Base-by-base conservation (phyloP, 2,329 filamentous ascomycete genomes). In the Lizonia empirigonia region DNA sequence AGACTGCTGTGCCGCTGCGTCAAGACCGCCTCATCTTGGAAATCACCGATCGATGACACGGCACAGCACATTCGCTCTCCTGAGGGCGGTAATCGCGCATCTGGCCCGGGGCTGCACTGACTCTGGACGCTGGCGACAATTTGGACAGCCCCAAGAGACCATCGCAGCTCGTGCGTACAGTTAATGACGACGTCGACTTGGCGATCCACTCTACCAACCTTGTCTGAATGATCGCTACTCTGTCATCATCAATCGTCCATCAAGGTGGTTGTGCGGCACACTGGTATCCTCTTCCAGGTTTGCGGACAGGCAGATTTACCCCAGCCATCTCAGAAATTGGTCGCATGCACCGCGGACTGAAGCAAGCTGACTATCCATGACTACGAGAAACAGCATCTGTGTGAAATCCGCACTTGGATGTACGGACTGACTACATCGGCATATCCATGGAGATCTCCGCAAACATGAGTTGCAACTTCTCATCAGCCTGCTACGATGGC, bases 1-100 rank as follows among this genome's bases (percentile, higher is more conserved):
- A 7, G 16, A 37, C 26, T 30, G 22, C 39, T 38, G 27, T 50
- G 47, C 41, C 36, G 48, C 34, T 40, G 42, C 20, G 36, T 37
- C 32, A 18, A 36, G 19, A 37, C 37, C 26, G 30, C 32, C 36
- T 46, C 32, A 37, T 46, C 32, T 33, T 37, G 26, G 42, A 35
- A 20, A 16, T 30, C 30, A 33, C 36, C 22, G 36, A 32, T 24
- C 35, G 39, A 27, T 13, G 33, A 33, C 5, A 27, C 20, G 16
- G 32, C 36, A 37, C 26, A 37, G 19, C 15, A n/a, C 2, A 10
- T 32, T n/a, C 24, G 29, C 29, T 30, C 20, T 38, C 32, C 12
- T 13, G 19, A 39, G 9, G 5, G 48, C 41, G 24, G 41, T n/a
- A 34, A 26, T 41, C 19, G 41, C 40, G 29, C 15, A 20, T 24